Conservation (phyloP, 805 yeast species). For the Lipomyces yamadae region DNA sequence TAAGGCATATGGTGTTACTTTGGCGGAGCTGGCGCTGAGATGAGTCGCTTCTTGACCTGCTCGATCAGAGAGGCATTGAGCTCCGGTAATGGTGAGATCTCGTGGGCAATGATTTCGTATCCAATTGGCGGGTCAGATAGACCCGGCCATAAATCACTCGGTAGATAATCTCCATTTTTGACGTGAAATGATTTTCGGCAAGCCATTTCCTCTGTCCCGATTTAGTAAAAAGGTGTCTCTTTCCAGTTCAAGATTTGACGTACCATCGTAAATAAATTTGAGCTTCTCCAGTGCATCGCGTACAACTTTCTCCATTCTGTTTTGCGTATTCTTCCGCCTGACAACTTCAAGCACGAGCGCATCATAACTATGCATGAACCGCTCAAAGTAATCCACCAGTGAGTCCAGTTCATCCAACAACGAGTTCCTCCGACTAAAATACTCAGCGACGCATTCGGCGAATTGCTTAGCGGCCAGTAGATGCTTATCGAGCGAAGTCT, state of each 20-base stretch:
- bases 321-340: constrained; percentile 54
- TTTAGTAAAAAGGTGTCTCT: not conserved
- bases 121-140: constrained; percentile 46
- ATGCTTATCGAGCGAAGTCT: constrained; percentile 21
- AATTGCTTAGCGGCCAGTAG: constrained; percentile 37
- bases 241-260: not conserved
- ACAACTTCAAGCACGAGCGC: constrained; percentile 58
- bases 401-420: constrained; percentile 49
- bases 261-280: constrained; percentile 46
- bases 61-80: constrained; percentile 22
- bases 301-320: constrained; percentile 50
- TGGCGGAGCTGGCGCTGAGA: constrained; percentile 7
- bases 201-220: constrained; percentile 48
- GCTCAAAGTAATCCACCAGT: constrained; percentile 55
- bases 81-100: constrained; percentile 34
- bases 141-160: constrained; percentile 58
- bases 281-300: constrained; percentile 52
- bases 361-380: constrained; percentile 59
- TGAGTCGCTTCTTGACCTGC: constrained; percentile 26
- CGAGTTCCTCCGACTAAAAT: constrained; percentile 29
- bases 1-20: constrained; percentile 1
- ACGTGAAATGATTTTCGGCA: constrained; percentile 53
- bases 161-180: constrained; percentile 60
- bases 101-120: constrained; percentile 39
- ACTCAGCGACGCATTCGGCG: constrained; percentile 42